Conservation (phyloP, 352 stramenopile species). For the Phytopythium ostracodes region DNA sequence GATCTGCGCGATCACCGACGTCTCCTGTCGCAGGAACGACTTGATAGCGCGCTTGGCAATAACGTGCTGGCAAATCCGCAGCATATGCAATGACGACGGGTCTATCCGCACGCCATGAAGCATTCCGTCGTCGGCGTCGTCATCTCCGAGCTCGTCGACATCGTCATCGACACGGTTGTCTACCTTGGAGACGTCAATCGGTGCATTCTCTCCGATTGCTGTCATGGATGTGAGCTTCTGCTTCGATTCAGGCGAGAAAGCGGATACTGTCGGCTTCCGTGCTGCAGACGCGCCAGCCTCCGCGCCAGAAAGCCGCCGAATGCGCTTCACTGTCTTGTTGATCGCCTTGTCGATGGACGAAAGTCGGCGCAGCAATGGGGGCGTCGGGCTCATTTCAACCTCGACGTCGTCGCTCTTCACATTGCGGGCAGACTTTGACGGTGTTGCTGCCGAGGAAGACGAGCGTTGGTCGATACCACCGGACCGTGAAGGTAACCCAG, state of each 20-base stretch:
- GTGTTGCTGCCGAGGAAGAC: background rate
- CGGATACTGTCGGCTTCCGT: background rate
- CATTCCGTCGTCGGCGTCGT: conserved; percentile 9
- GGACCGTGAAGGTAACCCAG: conserved; percentile 13
- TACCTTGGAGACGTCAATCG: background rate
- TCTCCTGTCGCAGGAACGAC: conserved; percentile 50
- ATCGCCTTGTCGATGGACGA: conserved; percentile 65
- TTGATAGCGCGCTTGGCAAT: conserved; percentile 72
- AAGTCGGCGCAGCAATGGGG: conserved; percentile 30
- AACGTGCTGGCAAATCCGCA: conserved; percentile 69
- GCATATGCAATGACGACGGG: conserved; percentile 48
- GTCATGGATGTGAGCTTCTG: background rate
- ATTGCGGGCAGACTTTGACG: background rate
- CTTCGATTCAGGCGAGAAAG: conserved; percentile 2
- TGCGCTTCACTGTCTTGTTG: conserved; percentile 55
- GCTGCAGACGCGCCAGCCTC: conserved; percentile 8
- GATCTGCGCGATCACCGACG: conserved; percentile 56
- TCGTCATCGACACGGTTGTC: background rate
- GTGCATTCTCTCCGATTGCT: background rate
- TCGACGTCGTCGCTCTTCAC: background rate
- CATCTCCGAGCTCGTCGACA: conserved; percentile 19
- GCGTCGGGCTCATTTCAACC: background rate
- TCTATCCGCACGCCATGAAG: conserved; percentile 30
- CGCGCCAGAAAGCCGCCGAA: conserved; percentile 39
- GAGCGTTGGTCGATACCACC: background rate